A percentile compares a stretch with the other conserved stretches of the same genome.
Conservation (phyloP, 768 basidiomycete species). For the Collybia sordida region DNA sequence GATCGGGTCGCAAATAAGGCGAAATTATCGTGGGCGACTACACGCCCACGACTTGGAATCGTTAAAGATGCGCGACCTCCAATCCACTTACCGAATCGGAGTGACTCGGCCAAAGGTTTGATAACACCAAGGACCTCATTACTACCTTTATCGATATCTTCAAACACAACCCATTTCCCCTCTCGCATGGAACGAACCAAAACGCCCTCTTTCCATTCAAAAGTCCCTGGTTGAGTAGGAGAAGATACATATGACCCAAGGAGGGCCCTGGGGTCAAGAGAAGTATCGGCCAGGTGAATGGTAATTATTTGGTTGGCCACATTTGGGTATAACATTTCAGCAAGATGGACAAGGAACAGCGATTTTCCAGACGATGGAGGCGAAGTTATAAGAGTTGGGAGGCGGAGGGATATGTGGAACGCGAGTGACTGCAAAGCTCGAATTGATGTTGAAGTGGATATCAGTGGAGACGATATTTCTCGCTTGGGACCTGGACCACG, state of each 20-base stretch:
- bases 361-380: constrained; percentile 89
- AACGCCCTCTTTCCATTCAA: constrained; percentile 96
- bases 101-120: constrained; percentile 79
- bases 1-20: constrained; percentile 90
- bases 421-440: constrained; percentile 62
- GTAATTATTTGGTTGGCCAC: constrained; percentile 70
- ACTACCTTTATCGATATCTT: constrained; percentile 90
- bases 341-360: constrained; percentile 75
- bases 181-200: constrained; percentile 86
- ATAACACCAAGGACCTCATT: constrained; percentile 87
- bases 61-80: constrained; percentile 69
- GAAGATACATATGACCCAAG: constrained; percentile 94
- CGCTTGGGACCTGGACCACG: constrained; percentile 33
- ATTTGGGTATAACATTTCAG: constrained; percentile 59
- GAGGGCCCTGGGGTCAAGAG: constrained; percentile 89
- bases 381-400: constrained; percentile 83
- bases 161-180: constrained; percentile 90
- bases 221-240: constrained; percentile 75
- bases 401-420: constrained; percentile 59
- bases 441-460: constrained; percentile 63
- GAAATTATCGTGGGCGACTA: constrained; percentile 79
- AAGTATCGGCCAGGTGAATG: constrained; percentile 92
- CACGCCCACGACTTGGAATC: constrained; percentile 70
- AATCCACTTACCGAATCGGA: constrained; percentile 68
- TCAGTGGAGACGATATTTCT: constrained; percentile 37